These are phyloP conservation scores for Debaryomycetaceae sp. DNA, from an alignment of 1,139 yeast species.

Conservation along the genomic window DNA sequence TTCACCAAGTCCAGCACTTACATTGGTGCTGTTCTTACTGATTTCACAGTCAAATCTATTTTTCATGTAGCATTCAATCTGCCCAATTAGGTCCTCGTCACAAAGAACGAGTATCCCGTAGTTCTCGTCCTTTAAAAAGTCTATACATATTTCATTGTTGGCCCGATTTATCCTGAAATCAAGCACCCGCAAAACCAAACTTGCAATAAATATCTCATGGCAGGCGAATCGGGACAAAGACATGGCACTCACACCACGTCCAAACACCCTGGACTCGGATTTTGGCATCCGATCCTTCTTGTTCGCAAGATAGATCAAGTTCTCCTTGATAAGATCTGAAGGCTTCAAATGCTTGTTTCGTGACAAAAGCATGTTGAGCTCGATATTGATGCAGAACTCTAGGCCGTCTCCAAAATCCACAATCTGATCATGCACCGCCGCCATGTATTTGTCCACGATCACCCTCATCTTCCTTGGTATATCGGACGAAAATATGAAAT, in stretches of 20 bases:
- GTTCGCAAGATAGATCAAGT: conserved; percentile 34
- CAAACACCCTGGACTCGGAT: neutral
- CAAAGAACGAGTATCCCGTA: conserved; percentile 28
- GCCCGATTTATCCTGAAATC: conserved; percentile 15
- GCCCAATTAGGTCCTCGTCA: conserved; percentile 25
- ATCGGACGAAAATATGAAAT: conserved; percentile 39
- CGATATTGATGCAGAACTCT: conserved; percentile 30
- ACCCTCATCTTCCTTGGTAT: conserved; percentile 21
- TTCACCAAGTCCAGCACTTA: neutral
- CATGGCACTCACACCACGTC: neutral
- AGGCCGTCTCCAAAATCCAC: conserved; percentile 6
- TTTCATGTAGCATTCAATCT: conserved; percentile 27
- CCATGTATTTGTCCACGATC: conserved; percentile 3
- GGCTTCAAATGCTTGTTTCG: conserved; percentile 30
- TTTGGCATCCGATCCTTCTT: conserved; percentile 4
- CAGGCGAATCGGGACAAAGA: neutral
- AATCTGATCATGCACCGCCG: conserved; percentile 3
- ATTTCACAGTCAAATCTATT: conserved; percentile 3
- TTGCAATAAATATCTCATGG: conserved; percentile 35
- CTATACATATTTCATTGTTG: conserved; percentile 15
- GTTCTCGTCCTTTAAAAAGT: conserved; percentile 31
- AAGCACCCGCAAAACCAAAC: conserved; percentile 22
- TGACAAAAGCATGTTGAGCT: conserved; percentile 32
- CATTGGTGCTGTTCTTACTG: conserved; percentile 4
- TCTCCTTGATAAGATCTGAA: conserved; percentile 31